Evolutionary conservation across 2,329 filamentous ascomycete species (phyloP).

Genomic region (Lachnum nothofagi): DNA sequence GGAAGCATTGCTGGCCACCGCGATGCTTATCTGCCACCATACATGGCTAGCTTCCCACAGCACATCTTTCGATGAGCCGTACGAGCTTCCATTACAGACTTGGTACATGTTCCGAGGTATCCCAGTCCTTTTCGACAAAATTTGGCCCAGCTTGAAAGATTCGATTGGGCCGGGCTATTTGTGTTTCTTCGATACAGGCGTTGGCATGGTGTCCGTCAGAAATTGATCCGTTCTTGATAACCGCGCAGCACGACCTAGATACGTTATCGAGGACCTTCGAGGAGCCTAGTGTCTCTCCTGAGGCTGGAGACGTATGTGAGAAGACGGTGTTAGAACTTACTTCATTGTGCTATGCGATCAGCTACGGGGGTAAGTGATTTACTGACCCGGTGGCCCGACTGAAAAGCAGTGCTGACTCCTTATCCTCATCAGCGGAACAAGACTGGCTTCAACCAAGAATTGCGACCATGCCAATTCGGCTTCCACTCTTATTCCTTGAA

Average conservation of each 20-base stretch:
- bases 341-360: constrained; percentile 6
- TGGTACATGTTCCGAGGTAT: constrained; percentile 15
- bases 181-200: constrained; percentile 5
- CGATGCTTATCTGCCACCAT: constrained; percentile 13
- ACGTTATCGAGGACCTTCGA: constrained; percentile 7
- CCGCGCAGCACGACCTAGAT: constrained; percentile 7
- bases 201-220: neutral
- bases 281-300: neutral
- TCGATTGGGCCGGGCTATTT: neutral
- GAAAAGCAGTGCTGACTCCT: neutral
- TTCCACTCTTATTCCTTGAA: constrained; percentile 47
- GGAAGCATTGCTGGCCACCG: constrained; percentile 13
- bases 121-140: constrained; percentile 5
- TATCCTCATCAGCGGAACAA: neutral
- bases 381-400: too few species aligned
- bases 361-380: neutral
- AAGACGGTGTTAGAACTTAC: constrained; percentile 1
- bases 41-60: constrained; percentile 16
- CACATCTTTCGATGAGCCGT: neutral
- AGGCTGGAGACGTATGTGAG: constrained; percentile 8
- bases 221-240: constrained; percentile 1
- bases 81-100: constrained; percentile 14
- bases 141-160: constrained; percentile 8
- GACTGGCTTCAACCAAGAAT: constrained; percentile 2
- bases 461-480: constrained; percentile 12